Evolutionary conservation across 2,329 filamentous ascomycete genomes (phyloP), one percentile per base, ranked within the genome.

Genomic region (Corynespora cassiicola): DNA sequence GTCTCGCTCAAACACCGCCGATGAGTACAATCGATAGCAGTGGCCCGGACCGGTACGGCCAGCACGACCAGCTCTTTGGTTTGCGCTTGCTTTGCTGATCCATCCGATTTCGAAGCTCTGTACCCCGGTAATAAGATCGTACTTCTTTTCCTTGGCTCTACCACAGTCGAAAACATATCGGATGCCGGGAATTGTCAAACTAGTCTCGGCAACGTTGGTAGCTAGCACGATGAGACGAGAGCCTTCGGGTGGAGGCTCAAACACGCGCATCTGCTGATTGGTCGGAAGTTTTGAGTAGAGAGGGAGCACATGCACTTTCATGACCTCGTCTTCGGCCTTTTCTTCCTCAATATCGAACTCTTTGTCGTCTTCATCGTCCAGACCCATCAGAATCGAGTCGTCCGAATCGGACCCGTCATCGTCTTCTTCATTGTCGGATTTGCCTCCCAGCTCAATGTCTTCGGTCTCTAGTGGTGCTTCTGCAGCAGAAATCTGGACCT

Each of bases 1-100:
- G 53, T 95, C 90, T 40, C 89, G 80, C 69, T 94, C 94, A 57
- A 88, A 99, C 0, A 99, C 87, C 0, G 94, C 94, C 9, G 90
- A 96, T 0, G 91, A 96, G 70, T 96, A 99, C 4, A 99, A 72
- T 39, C 90, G 78, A 72, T 96, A 99, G 70, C 92, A 97, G 69
- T 99, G 95, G 6, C 94, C 94, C 1, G 94, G 91, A 0, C 90
- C 92, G 4, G 92, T 99, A 76, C 94, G 86, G 48, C 95, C 94
- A 40, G 94, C 94, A 78, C 94, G 89, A 71, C 94, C 94, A 42
- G 90, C 84, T 65, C 94, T 82, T 69, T 99, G 94, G 51, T 85
- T 88, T 6, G 94, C 92, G 65, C 90, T 95, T 18, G 94, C 94
- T 72, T 99, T 97, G 73, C 91, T 96, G 64, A 97, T 95, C 90